Evolutionary conservation across 2,329 filamentous ascomycete species (phyloP), one percentile per base, ranked within the genome.

Genomic region (Leptosphaerulina australis): DNA sequence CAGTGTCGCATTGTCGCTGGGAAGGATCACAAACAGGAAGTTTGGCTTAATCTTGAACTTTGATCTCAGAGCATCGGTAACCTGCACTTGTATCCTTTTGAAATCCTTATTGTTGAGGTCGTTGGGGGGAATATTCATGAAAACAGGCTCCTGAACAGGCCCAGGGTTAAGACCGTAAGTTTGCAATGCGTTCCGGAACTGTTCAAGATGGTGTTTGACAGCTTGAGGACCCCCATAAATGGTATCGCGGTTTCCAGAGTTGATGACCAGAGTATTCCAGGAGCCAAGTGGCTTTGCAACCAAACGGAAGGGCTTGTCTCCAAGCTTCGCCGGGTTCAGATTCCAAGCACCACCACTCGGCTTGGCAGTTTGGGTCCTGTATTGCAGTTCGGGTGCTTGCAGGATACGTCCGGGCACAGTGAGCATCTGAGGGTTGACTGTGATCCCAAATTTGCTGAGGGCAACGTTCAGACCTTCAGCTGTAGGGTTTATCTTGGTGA

Each of bases 381-480:
- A 96, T 2, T 74, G 68, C 21, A 96, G 73, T 0, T 57, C 62
- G 0, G 91, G 91, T 0, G 83, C 64, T 0, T 62, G 31, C 0
- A 96, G 79, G 30, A 93, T 81, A 5, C 91, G 85, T 1, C 84
- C 92, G 0, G 79, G 77, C 0, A 96, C 88, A 0, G 88, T 88
- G 25, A 96, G 76, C 25, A 96, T 78, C 1, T 77, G 71, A 10
- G 81, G 79, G 5, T 76, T 78, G 3, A 91, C 79, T 1, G 74
- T 72, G 53, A 95, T 77, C 4, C 86, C 86, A 53, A 91, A 94
- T 2, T 76, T 66, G 4, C 21, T 59, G 34, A 70, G 48, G 12
- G 58, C 38, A 1, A 54, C 55, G 30, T 68, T 67, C 22, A 65
- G 25, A 2, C 59, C 61, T 11, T 66, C 50, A 0, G 51, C 48